Evolutionary conservation across 148 eudicot genomes (phyloP).

Genomic region (Drosera capensis): DNA sequence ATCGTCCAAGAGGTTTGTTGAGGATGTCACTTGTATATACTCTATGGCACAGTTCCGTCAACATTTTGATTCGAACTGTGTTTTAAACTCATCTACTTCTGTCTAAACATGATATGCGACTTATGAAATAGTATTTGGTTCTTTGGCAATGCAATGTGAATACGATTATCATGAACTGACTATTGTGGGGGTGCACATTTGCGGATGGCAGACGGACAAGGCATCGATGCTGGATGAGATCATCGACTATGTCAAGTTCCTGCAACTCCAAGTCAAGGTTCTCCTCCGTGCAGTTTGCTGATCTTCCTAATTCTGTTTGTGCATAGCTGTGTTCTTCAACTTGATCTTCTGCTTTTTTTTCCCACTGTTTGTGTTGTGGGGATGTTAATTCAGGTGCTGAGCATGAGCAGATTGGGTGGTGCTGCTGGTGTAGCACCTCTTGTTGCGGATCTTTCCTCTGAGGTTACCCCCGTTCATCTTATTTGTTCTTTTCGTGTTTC

Average conservation of each 20-base stretch:
- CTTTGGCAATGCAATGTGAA: too few relatives aligned
- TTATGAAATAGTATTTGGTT: too few relatives aligned
- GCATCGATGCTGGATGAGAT: conserved; percentile 99
- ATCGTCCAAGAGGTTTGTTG: too few relatives aligned
- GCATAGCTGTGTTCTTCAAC: too few relatives aligned
- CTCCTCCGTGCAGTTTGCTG: neutral
- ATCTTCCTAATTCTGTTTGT: too few relatives aligned
- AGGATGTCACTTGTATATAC: too few relatives aligned
- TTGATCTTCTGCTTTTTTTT: neutral
- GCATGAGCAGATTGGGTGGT: conserved; percentile 96
- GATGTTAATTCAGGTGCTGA: conserved; percentile 38
- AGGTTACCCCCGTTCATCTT: conserved; percentile 25
- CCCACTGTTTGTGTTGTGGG: neutral
- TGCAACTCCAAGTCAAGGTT: conserved; percentile 99
- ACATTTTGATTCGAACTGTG: too few relatives aligned
- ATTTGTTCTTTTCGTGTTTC: neutral
- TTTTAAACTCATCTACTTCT: too few relatives aligned
- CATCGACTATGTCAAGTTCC: conserved; percentile 94
- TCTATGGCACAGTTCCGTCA: too few relatives aligned
- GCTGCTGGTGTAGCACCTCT: conserved; percentile 72
- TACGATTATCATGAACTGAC: neutral
- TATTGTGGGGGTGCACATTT: neutral
- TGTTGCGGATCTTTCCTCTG: conserved; percentile 47
- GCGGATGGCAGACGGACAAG: conserved; percentile 63
- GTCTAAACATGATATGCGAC: too few relatives aligned